Conservation (phyloP, 768 basidiomycete species). For the Myochromella boudieri region DNA sequence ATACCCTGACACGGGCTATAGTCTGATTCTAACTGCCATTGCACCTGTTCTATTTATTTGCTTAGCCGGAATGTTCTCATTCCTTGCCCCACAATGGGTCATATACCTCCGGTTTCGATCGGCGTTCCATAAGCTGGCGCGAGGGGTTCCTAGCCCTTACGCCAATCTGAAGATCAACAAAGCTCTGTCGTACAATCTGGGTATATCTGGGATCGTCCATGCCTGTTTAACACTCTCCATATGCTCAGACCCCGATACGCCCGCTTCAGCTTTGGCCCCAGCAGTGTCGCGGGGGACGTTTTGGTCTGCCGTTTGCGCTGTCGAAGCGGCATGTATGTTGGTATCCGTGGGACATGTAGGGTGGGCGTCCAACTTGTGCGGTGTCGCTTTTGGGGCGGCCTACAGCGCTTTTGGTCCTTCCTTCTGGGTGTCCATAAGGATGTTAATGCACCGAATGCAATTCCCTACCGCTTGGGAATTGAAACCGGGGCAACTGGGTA, state of each 20-base stretch:
- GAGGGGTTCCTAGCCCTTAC: conserved; percentile 9
- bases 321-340: conserved; percentile 3
- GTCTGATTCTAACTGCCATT: not conserved
- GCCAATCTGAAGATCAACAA: conserved; percentile 7
- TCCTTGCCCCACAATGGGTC: conserved; percentile 7
- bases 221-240: conserved; percentile 7
- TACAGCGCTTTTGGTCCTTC: conserved; percentile 5
- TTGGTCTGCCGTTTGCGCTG: conserved; percentile 6
- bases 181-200: conserved; percentile 7
- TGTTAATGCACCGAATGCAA: conserved; percentile 1
- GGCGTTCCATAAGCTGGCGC: conserved; percentile 7
- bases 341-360: conserved; percentile 6
- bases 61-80: conserved; percentile 13
- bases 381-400: conserved; percentile 5
- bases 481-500: not conserved
- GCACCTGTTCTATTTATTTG: no score
- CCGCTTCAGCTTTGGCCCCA: not conserved
- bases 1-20: not conserved
- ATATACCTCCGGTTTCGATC: conserved; percentile 8
- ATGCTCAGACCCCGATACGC: not conserved
- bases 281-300: not conserved
- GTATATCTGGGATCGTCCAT: conserved; percentile 3
- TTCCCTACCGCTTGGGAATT: conserved; percentile 2
- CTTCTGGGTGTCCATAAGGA: conserved; percentile 4
- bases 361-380: conserved; percentile 9